Conservation (phyloP, 2,329 filamentous ascomycete species). For the Aspergillus brasiliensis region DNA sequence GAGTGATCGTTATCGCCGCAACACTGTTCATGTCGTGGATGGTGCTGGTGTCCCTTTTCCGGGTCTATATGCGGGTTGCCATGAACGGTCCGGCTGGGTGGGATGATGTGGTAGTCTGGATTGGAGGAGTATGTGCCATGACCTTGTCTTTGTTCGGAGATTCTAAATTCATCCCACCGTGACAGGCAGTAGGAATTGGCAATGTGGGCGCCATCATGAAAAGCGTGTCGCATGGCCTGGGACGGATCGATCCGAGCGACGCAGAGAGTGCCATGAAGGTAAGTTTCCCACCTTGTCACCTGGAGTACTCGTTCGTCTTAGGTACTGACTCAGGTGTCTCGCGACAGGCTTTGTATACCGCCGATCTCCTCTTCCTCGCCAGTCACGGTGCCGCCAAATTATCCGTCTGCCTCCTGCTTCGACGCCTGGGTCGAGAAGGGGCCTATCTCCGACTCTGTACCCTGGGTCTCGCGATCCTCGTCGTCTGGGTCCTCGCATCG, state of each 20-base stretch:
- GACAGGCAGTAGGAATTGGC: constrained; percentile 23
- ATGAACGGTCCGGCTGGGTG: constrained; percentile 28
- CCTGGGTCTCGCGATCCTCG: constrained; percentile 15
- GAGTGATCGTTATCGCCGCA: constrained; percentile 19
- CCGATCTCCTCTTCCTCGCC: constrained; percentile 29
- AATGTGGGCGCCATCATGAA: constrained; percentile 27
- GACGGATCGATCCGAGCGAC: constrained; percentile 17
- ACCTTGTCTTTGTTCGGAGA: not conserved
- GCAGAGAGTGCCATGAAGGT: constrained; percentile 15
- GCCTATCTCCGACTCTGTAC: constrained; percentile 21
- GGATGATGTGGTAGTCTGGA: constrained; percentile 24
- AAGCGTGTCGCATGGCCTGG: constrained; percentile 27
- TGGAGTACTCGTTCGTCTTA: not conserved
- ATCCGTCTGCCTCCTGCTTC: constrained; percentile 31
- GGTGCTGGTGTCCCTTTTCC: constrained; percentile 19
- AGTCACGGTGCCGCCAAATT: constrained; percentile 31
- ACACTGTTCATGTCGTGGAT: constrained; percentile 29
- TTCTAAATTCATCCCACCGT: not conserved
- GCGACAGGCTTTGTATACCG: constrained; percentile 15
- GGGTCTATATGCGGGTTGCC: constrained; percentile 25
- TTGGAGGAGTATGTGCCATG: constrained; percentile 17
- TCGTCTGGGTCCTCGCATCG: constrained; percentile 24
- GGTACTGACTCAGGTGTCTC: not conserved
- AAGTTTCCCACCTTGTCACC: not conserved
- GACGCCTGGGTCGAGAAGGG: constrained; percentile 25